phyloP scores from a whole-genome alignment of 306 rosid genomes.

The Trichosanthes truncata region DNA sequence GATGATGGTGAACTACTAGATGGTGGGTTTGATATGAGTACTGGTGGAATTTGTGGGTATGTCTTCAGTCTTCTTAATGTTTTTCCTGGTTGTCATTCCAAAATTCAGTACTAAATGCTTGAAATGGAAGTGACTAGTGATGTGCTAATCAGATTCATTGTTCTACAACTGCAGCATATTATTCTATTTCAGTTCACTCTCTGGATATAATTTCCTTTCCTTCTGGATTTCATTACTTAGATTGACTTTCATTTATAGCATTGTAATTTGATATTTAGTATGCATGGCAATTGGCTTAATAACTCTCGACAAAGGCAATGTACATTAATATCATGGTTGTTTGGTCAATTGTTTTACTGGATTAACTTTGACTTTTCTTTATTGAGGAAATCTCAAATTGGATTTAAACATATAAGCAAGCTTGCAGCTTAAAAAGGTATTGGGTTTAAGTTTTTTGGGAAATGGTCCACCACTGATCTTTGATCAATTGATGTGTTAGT shows the following conservation, averaged over 20 bases:
- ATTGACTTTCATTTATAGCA: background rate
- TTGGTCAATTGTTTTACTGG: background rate
- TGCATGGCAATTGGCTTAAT: background rate
- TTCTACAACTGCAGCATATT: background rate
- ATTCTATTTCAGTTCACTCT: background rate
- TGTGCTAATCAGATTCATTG: background rate
- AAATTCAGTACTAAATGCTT: background rate
- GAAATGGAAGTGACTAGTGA: background rate
- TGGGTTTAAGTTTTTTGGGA: background rate
- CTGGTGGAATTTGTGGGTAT: conserved; percentile 90
- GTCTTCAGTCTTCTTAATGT: conserved; percentile 15
- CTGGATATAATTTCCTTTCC: background rate
- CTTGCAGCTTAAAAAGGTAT: background rate
- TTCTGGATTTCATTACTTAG: background rate
- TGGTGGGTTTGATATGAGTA: conserved; percentile 90
- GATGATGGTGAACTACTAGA: conserved; percentile 85
- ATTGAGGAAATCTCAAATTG: background rate
- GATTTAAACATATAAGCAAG: background rate
- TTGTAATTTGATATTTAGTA: background rate
- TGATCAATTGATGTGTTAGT: background rate
- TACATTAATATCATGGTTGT: background rate
- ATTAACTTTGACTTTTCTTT: background rate
- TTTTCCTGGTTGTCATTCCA: background rate
- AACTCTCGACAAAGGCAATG: background rate
- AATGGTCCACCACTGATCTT: background rate